A percentile compares a stretch with the other conserved stretches of the same genome.
Evolutionary conservation across 345 rosid species (phyloP).

Genomic region (Lenwebbia sp.): DNA sequence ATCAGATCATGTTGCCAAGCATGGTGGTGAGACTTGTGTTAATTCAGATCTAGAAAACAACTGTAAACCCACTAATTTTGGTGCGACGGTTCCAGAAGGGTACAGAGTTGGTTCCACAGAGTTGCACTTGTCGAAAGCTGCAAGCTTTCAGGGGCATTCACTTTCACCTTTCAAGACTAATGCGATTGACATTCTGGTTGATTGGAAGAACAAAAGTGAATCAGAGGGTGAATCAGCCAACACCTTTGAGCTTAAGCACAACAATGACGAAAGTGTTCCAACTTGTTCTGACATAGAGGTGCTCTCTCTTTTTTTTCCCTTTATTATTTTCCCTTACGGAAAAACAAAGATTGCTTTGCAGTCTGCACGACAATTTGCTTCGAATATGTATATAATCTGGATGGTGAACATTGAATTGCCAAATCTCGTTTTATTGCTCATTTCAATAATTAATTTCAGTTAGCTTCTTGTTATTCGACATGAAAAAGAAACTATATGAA

Average conservation of each 20-base stretch:
- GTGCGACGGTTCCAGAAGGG: slow-evolving; percentile 13
- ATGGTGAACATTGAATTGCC: not conserved
- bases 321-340: not conserved
- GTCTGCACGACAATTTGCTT: not conserved
- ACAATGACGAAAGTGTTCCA: slow-evolving; percentile 20
- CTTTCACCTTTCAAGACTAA: slow-evolving; percentile 15
- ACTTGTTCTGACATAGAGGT: slow-evolving; percentile 52
- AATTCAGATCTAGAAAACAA: slow-evolving; percentile 24
- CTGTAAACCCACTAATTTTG: slow-evolving; percentile 20
- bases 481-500: not conserved
- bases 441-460: not conserved
- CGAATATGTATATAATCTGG: not conserved
- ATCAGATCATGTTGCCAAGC: slow-evolving; percentile 15
- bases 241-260: slow-evolving; percentile 24
- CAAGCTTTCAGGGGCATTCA: slow-evolving; percentile 17
- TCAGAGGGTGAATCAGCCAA: slow-evolving; percentile 15
- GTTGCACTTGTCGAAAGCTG: slow-evolving; percentile 26
- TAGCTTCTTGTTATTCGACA: not conserved
- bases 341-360: not conserved
- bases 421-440: not conserved
- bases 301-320: slow-evolving; percentile 1
- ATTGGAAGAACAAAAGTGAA: slow-evolving; percentile 16
- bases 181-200: slow-evolving; percentile 9
- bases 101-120: slow-evolving; percentile 25
- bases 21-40: slow-evolving; percentile 21